Evolutionary conservation across 2,329 filamentous ascomycete species (phyloP), one percentile per base, ranked within the genome.

Genomic region (Nigrospora osmanthi): DNA sequence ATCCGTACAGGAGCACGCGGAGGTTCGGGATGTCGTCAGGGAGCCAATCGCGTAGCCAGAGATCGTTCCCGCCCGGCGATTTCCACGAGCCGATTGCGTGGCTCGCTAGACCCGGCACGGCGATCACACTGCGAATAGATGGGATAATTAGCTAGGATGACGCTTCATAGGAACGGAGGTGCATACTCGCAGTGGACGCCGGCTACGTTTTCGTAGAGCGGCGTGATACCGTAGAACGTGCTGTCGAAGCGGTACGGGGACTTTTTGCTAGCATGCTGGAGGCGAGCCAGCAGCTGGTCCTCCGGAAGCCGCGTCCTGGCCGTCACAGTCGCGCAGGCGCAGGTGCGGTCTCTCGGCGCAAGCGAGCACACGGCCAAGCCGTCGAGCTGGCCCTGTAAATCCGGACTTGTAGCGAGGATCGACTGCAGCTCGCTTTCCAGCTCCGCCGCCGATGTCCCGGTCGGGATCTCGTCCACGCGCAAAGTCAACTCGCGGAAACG

Each of bases 1-100:
- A 63, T 11, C 60, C 59, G 40, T 62, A 63, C 16, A 59, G 23
- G 5, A 63, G 38, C 2, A 62, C 44, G 16, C 58, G 52, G 30
- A 48, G 45, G 1, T 51, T 49, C 1, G 50, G 48, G 3, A 60
- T 10, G 7, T 56, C 52, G 3, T 38, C 6, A 1, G 57, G 53
- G 5, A 63, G 51, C 23, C n/a, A n/a, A n/a, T n/a, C n/a, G n/a
- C n/a, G n/a, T n/a, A n/a, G n/a, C n/a, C n/a, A n/a, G n/a, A n/a
- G n/a, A n/a, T n/a, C n/a, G n/a, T n/a, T n/a, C n/a, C n/a, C n/a
- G n/a, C n/a, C n/a, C n/a, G n/a, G n/a, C n/a, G n/a, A n/a, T n/a
- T n/a, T n/a, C n/a, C n/a, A n/a, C n/a, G n/a, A n/a, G n/a, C n/a
- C n/a, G n/a, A n/a, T n/a, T n/a, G n/a, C n/a, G n/a, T n/a, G n/a